These are phyloP conservation scores for Knoxdaviesia proteae DNA, from an alignment of 2,329 filamentous ascomycete genomes.

Conservation along the genomic window DNA sequence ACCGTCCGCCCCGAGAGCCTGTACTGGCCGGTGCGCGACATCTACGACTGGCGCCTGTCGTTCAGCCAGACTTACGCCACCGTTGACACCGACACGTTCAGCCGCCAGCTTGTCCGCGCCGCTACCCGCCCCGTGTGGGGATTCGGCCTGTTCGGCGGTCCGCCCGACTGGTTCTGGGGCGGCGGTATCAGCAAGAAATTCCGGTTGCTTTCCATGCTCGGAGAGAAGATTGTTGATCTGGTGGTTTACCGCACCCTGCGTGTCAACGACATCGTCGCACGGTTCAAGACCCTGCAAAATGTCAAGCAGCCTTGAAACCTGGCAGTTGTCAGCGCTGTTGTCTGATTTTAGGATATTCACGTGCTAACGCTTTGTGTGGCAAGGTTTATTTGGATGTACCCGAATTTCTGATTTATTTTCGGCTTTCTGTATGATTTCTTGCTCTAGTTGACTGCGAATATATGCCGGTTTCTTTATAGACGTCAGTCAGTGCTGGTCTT, in stretches of 20 bases:
- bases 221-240: conserved; percentile 10
- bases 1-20: conserved; percentile 22
- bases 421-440: too few relatives aligned
- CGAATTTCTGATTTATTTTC: too few relatives aligned
- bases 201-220: conserved; percentile 12
- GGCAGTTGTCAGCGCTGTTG: not conserved
- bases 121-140: conserved; percentile 15
- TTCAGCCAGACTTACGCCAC: conserved; percentile 27
- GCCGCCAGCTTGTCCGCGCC: not conserved
- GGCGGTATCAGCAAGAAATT: conserved; percentile 12
- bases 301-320: not conserved
- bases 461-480: too few relatives aligned
- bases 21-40: conserved; percentile 22
- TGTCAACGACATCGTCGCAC: not conserved
- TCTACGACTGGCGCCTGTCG: conserved; percentile 23
- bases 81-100: conserved; percentile 12
- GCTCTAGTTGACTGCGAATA: too few relatives aligned
- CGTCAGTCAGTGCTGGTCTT: too few relatives aligned
- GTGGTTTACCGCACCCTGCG: conserved; percentile 10
- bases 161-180: conserved; percentile 15
- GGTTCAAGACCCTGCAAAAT: too few relatives aligned
- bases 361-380: not conserved
- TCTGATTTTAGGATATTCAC: not conserved
- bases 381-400: not conserved
- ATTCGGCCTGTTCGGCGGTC: conserved; percentile 12